A percentile compares a stretch with the other conserved stretches of the same genome.
Evolutionary conservation across 805 yeast species (phyloP).

Genomic region (Zygotorulaspora florentina): DNA sequence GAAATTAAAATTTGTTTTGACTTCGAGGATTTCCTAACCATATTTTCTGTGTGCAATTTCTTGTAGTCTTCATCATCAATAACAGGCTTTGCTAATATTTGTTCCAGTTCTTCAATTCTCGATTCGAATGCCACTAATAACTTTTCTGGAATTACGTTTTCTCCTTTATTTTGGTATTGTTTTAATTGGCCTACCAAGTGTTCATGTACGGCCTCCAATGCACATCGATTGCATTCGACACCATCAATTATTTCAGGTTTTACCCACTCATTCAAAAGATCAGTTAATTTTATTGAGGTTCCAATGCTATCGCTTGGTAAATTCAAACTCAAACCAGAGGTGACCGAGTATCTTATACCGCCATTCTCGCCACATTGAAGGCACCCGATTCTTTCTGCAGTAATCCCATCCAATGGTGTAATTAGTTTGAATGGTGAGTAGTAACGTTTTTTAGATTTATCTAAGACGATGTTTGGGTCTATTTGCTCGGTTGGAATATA

Average conservation of each 20-base stretch:
- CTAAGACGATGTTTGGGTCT: constrained; percentile 55
- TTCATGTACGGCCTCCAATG: constrained; percentile 57
- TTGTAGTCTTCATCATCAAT: constrained; percentile 79
- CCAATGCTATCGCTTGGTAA: constrained; percentile 50
- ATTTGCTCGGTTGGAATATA: constrained; percentile 70
- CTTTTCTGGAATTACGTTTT: constrained; percentile 26
- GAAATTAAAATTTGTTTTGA: constrained; percentile 78
- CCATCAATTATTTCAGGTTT: constrained; percentile 85
- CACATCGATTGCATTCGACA: constrained; percentile 93
- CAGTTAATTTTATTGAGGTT: constrained; percentile 44
- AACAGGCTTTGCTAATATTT: constrained; percentile 58
- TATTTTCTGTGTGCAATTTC: constrained; percentile 65
- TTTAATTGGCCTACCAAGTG: constrained; percentile 41
- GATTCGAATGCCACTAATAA: constrained; percentile 36
- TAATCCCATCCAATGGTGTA: constrained; percentile 89
- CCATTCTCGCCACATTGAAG: constrained; percentile 89
- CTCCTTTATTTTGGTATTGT: constrained; percentile 24
- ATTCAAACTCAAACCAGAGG: constrained; percentile 68
- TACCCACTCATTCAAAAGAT: constrained; percentile 61
- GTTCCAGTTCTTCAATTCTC: constrained; percentile 47
- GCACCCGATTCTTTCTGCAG: constrained; percentile 88
- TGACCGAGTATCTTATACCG: constrained; percentile 78
- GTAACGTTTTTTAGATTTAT: constrained; percentile 35
- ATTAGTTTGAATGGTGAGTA: constrained; percentile 52
- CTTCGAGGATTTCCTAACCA: constrained; percentile 71